These are phyloP conservation scores for Solioccasus polychromus DNA, from an alignment of 768 basidiomycete genomes.

Conservation along the genomic window DNA sequence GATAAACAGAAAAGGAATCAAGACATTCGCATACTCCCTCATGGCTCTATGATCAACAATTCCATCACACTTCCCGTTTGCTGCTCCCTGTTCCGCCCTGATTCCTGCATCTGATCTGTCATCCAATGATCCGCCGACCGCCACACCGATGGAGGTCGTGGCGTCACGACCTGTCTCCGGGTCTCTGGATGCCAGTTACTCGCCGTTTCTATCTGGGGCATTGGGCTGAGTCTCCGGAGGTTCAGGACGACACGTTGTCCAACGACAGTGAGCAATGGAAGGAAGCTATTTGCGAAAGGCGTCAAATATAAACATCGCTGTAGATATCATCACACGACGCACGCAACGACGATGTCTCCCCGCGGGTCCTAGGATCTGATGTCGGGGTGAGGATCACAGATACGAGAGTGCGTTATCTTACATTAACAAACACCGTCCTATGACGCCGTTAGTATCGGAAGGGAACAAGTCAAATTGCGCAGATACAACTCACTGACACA, in stretches of 20 bases:
- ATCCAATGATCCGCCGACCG: too few relatives aligned
- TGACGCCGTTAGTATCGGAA: not conserved
- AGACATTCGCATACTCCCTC: too few relatives aligned
- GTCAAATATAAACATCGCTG: not conserved
- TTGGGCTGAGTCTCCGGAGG: slow-evolving; percentile 3
- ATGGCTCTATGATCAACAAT: too few relatives aligned
- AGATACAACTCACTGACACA: slow-evolving; percentile 5
- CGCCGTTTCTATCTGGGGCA: too few relatives aligned
- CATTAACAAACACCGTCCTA: not conserved
- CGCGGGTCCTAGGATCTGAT: slow-evolving; percentile 4
- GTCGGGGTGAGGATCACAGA: not conserved
- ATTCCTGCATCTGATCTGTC: too few relatives aligned
- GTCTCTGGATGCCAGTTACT: too few relatives aligned
- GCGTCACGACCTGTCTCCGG: too few relatives aligned
- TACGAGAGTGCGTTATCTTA: not conserved
- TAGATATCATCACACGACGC: not conserved
- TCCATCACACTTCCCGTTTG: too few relatives aligned
- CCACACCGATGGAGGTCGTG: too few relatives aligned
- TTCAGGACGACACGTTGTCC: slow-evolving; percentile 19
- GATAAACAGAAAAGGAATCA: too few relatives aligned
- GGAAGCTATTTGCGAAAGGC: not conserved
- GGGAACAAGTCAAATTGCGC: not conserved
- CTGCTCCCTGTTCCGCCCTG: too few relatives aligned
- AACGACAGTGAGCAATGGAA: slow-evolving; percentile 5
- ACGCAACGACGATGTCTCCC: slow-evolving; percentile 3